Evolutionary conservation across 208 protist species (phyloP), one percentile per base, ranked within the genome.

Genomic region (Leishmania mexicana): DNA sequence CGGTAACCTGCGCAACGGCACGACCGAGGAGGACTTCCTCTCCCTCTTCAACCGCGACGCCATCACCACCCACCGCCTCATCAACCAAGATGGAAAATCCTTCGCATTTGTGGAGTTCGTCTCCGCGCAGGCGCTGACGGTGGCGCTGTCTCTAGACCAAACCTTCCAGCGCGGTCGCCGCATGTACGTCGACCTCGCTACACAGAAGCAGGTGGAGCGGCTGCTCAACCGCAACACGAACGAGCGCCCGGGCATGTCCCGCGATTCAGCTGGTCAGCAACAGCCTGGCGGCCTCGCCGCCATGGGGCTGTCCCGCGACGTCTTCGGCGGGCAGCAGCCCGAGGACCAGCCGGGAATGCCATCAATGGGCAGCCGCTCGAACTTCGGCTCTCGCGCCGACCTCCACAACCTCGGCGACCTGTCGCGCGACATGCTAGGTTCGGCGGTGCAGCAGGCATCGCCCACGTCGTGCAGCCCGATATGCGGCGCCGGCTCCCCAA

Each of bases 101-200:
- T 97, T 97, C 75, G 94, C 94, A 3, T 94, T 95, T 84, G 93
- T 97, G 11, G 92, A 97, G 83, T 95, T 97, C 76, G 93, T 88
- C 57, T 90, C 89, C 28, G 73, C 83, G 15, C 85, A 95, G 75
- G 92, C 94, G 38, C 84, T 96, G n/a, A 78, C 71, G 13, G 88
- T 93, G 49, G 94, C 92, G 45, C 88, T 95, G n/a, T 75, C 89
- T 17, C 80, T 94, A 81, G 89, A 96, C 84, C 79, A 89, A 45
- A 91, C 83, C 62, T 86, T 89, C 74, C 84, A 92, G 73, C 85
- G 88, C 51, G 92, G 89, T 38, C 91, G 94, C n/a, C 86, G 85
- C 57, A 89, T 97, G 77, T 93, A 95, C 84, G 91, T 96, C 67
- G 92, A 97, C 75, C 81, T 96, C 72, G 94, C 94, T 35, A 96